Evolutionary conservation across 257 asterid genomes (phyloP).

Genomic region (Verbena officinalis): DNA sequence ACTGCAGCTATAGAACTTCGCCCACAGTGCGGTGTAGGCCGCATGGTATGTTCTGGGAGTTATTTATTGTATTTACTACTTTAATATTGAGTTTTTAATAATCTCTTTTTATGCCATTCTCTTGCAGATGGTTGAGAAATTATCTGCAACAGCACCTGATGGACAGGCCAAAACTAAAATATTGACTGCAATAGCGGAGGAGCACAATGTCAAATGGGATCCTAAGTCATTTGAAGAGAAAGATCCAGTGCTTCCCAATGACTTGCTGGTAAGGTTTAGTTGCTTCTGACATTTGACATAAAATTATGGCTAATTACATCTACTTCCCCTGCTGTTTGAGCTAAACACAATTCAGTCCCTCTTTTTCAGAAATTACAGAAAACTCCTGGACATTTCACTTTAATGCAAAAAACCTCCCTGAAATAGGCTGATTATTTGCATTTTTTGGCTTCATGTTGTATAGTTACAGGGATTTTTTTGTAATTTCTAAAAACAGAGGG

Average conservation of each 20-base stretch:
- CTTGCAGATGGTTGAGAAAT: constrained; percentile 84
- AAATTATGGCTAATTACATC: too few species aligned
- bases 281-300: constrained; percentile 26
- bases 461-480: too few species aligned
- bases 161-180: constrained; percentile 67
- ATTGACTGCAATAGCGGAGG: constrained; percentile 76
- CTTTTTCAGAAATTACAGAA: too few species aligned
- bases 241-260: constrained; percentile 44
- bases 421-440: too few species aligned
- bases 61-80: constrained; percentile 12
- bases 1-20: constrained; percentile 85
- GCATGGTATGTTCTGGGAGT: constrained; percentile 60
- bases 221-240: constrained; percentile 58
- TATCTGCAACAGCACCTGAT: constrained; percentile 87
- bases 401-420: too few species aligned
- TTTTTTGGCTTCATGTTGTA: too few species aligned
- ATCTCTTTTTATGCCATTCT: constrained; percentile 29
- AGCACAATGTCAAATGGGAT: constrained; percentile 82
- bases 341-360: too few species aligned
- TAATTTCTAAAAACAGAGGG: too few species aligned
- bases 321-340: too few species aligned
- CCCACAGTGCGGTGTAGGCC: constrained; percentile 93
- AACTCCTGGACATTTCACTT: too few species aligned
- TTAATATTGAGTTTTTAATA: constrained; percentile 24
- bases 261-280: constrained; percentile 55